phyloP scores from a whole-genome alignment of 2,329 filamentous ascomycete genomes.

The Stagonosporopsis chrysanthemi region DNA sequence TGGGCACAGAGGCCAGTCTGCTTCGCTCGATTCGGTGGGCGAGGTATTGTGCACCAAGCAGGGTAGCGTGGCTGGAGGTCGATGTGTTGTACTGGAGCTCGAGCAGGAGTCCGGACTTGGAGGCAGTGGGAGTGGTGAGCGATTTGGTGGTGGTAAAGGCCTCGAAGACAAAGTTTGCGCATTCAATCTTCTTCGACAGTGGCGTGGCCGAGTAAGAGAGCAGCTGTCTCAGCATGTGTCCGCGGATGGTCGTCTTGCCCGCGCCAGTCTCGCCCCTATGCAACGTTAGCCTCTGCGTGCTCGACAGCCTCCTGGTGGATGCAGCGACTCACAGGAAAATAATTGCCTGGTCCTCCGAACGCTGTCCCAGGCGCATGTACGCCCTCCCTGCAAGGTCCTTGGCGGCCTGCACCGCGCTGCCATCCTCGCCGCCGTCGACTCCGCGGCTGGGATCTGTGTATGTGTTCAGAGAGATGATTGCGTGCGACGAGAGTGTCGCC shows the following conservation, averaged over 20 bases:
- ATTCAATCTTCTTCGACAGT: constrained; percentile 88
- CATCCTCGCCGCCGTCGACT: constrained; percentile 87
- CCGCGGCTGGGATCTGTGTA: constrained; percentile 90
- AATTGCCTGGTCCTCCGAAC: constrained; percentile 91
- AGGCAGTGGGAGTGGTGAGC: constrained; percentile 91
- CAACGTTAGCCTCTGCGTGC: constrained; percentile 11
- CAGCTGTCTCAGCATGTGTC: constrained; percentile 84
- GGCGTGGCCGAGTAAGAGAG: constrained; percentile 92
- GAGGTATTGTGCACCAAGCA: constrained; percentile 93
- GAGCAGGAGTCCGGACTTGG: constrained; percentile 93
- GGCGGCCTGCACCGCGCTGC: constrained; percentile 88
- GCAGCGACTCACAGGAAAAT: constrained; percentile 80
- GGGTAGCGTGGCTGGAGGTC: constrained; percentile 79
- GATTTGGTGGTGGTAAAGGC: constrained; percentile 97
- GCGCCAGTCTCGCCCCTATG: constrained; percentile 90
- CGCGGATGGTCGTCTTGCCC: constrained; percentile 93
- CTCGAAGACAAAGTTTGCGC: constrained; percentile 95
- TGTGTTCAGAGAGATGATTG: constrained; percentile 90
- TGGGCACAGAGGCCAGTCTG: constrained; percentile 88
- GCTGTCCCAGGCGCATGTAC: constrained; percentile 82
- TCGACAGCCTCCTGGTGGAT: neutral
- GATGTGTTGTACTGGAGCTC: constrained; percentile 96
- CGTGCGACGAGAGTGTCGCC: constrained; percentile 88
- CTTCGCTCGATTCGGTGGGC: constrained; percentile 93
- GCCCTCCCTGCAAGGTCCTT: constrained; percentile 90